Evolutionary conservation across 2,329 filamentous ascomycete species (phyloP).

Genomic region (Paecilomyces formosus): DNA sequence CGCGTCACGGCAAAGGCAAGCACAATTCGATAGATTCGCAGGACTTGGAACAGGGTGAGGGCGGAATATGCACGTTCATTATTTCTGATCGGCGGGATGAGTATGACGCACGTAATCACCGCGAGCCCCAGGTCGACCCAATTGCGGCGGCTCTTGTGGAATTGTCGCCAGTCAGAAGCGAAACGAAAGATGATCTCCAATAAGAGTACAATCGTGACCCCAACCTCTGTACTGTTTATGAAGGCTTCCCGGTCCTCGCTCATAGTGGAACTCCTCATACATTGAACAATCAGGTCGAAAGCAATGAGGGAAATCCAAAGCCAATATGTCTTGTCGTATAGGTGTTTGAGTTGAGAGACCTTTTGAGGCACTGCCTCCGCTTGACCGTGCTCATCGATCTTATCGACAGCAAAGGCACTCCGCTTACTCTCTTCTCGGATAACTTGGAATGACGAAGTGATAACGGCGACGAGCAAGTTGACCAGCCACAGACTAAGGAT

Average conservation of each 20-base stretch:
- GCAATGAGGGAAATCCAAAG: conserved; percentile 77
- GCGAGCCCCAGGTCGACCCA: conserved; percentile 74
- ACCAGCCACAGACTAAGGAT: conserved; percentile 95
- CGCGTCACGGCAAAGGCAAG: conserved; percentile 80
- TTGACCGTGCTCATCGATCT: conserved; percentile 45
- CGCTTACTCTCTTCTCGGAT: conserved; percentile 93
- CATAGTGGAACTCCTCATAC: conserved; percentile 71
- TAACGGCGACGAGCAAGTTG: conserved; percentile 90
- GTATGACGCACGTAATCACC: conserved; percentile 73
- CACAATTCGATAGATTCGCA: conserved; percentile 87
- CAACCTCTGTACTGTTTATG: conserved; percentile 64
- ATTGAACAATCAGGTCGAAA: conserved; percentile 72
- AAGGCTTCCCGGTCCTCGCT: conserved; percentile 51
- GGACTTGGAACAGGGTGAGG: conserved; percentile 86
- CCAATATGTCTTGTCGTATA: conserved; percentile 66
- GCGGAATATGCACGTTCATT: conserved; percentile 71
- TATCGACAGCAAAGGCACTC: conserved; percentile 80
- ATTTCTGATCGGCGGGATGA: conserved; percentile 70
- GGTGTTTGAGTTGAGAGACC: conserved; percentile 51
- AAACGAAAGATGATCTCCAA: conserved; percentile 78
- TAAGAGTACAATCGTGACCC: conserved; percentile 70
- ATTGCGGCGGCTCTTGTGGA: conserved; percentile 67
- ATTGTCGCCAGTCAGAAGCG: conserved; percentile 68
- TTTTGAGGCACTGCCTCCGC: conserved; percentile 25
- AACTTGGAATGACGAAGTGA: conserved; percentile 96